A percentile compares a stretch with the other conserved stretches of the same genome.
Evolutionary conservation across 352 stramenopile species (phyloP).

Genomic region (Phytophthora cryptogea): DNA sequence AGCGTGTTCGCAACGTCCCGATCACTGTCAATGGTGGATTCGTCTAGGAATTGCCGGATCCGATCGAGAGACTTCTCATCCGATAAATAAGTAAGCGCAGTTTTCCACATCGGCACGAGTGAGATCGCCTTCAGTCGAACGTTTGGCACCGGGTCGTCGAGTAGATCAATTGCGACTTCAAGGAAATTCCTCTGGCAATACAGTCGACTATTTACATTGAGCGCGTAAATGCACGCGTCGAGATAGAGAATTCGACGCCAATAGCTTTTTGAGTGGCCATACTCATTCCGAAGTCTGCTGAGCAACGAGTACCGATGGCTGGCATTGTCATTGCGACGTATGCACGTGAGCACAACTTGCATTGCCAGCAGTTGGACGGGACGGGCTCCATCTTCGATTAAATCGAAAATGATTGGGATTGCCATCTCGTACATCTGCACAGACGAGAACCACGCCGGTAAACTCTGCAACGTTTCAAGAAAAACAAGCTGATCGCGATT

Average conservation of each 20-base stretch:
- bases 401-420: slow-evolving; percentile 77
- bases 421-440: slow-evolving; percentile 75
- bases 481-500: slow-evolving; percentile 75
- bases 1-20: slow-evolving; percentile 65
- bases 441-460: slow-evolving; percentile 61
- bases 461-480: slow-evolving; percentile 62
- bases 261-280: slow-evolving; percentile 73
- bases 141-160: slow-evolving; percentile 77
- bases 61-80: slow-evolving; percentile 80
- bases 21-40: slow-evolving; percentile 60
- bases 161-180: slow-evolving; percentile 72
- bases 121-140: slow-evolving; percentile 75
- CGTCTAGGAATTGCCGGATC: slow-evolving; percentile 72
- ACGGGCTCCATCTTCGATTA: slow-evolving; percentile 75
- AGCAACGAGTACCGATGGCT: slow-evolving; percentile 76
- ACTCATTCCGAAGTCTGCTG: slow-evolving; percentile 69
- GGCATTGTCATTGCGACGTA: slow-evolving; percentile 68
- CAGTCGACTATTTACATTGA: slow-evolving; percentile 69
- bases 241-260: slow-evolving; percentile 79
- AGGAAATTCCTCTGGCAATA: slow-evolving; percentile 81
- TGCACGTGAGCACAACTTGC: slow-evolving; percentile 67
- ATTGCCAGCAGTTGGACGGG: slow-evolving; percentile 74
- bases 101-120: slow-evolving; percentile 69
- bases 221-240: slow-evolving; percentile 64
- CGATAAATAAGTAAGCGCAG: slow-evolving; percentile 49